Evolutionary conservation across 768 basidiomycete genomes (phyloP).

Genomic region (Dacryopinax spathularia): DNA sequence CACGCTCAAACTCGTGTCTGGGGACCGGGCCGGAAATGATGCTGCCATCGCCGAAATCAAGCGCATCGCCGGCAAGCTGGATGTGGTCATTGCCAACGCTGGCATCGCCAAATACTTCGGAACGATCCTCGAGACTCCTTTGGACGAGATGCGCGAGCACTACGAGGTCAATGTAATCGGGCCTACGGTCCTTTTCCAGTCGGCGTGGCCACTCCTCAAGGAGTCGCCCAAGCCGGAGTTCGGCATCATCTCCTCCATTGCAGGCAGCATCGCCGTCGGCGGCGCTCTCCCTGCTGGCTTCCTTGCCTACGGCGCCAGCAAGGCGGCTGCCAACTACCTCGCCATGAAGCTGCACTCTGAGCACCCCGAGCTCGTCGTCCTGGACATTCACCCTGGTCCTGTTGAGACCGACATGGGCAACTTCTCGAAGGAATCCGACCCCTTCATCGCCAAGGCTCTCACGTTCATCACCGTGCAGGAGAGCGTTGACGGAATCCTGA

Average conservation of each 20-base stretch:
- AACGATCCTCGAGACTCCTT: neutral
- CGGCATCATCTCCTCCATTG: conserved; percentile 8
- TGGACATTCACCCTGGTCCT: conserved; percentile 3
- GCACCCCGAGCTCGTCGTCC: neutral
- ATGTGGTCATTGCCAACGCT: conserved; percentile 18
- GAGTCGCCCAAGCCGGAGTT: conserved; percentile 7
- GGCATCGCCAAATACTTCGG: conserved; percentile 8
- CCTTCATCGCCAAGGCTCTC: too few relatives aligned
- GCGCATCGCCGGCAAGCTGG: conserved; percentile 11
- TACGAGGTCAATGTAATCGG: conserved; percentile 13
- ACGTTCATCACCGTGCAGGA: conserved; percentile 5
- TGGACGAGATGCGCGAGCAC: neutral
- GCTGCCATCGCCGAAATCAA: conserved; percentile 10
- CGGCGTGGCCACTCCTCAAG: conserved; percentile 10
- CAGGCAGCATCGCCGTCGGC: conserved; percentile 5
- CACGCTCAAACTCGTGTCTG: conserved; percentile 11
- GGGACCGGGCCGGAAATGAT: conserved; percentile 8
- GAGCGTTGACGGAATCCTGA: neutral
- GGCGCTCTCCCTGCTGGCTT: neutral
- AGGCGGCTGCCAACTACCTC: conserved; percentile 14
- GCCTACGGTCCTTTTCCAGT: conserved; percentile 14
- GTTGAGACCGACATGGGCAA: conserved; percentile 5
- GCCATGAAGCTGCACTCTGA: conserved; percentile 7
- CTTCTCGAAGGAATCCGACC: neutral
- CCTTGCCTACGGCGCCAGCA: conserved; percentile 7